phyloP scores from a whole-genome alignment of 2,329 filamentous ascomycete species.

The Magnaporthiopsis incrustans region DNA sequence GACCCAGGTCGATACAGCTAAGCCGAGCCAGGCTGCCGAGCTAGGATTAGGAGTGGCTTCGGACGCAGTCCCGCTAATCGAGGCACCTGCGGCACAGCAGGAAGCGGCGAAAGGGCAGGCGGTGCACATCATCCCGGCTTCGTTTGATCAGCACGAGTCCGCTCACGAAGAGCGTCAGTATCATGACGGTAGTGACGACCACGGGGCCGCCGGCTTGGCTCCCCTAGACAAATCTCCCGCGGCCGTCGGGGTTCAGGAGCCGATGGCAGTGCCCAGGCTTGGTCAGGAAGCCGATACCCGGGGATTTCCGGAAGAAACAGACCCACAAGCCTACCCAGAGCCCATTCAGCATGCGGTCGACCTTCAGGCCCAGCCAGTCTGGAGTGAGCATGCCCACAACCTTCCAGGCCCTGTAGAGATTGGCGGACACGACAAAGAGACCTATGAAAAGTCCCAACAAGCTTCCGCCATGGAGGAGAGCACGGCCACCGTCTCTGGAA shows the following conservation, averaged over 20 bases:
- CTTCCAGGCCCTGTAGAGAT: too few species aligned
- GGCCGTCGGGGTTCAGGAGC: background rate
- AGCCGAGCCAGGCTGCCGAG: background rate
- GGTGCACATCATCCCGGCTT: background rate
- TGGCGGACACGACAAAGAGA: too few species aligned
- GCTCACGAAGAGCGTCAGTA: background rate
- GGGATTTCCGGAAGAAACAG: background rate
- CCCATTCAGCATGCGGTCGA: background rate
- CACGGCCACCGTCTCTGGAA: slow-evolving; percentile 25
- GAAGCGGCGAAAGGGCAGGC: background rate
- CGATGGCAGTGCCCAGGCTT: too few species aligned
- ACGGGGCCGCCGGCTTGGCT: background rate
- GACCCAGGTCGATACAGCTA: background rate
- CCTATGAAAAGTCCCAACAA: too few species aligned
- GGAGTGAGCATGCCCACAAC: too few species aligned
- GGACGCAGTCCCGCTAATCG: background rate
- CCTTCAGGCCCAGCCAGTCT: background rate
- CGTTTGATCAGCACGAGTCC: background rate
- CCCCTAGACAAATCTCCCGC: background rate
- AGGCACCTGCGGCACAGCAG: background rate
- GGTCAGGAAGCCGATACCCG: background rate
- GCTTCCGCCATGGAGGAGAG: slow-evolving; percentile 16
- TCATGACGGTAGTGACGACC: background rate
- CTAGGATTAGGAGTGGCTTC: background rate
- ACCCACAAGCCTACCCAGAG: background rate